Conservation (phyloP, 371 early-diverging fungal genomes). For the Phascolomyces articulosus region DNA sequence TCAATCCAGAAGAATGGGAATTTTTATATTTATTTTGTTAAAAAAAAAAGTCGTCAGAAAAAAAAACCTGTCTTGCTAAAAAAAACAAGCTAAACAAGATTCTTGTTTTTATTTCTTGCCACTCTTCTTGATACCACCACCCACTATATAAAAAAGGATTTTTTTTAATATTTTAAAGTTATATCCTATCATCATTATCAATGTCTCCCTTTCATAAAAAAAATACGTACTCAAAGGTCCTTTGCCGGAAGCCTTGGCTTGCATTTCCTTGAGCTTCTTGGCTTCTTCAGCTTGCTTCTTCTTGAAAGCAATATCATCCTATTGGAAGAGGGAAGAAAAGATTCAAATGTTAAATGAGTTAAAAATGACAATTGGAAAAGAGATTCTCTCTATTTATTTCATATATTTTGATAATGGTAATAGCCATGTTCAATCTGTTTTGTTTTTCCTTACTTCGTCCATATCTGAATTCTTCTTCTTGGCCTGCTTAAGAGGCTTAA, state of each 20-base stretch:
- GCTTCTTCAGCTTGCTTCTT: conserved; percentile 84
- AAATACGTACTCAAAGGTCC: conserved; percentile 76
- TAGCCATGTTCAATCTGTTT: not conserved
- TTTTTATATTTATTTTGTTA: too few relatives aligned
- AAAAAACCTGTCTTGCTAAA: not conserved
- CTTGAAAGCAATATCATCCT: conserved; percentile 52
- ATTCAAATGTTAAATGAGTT: too few relatives aligned
- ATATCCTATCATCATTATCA: not conserved
- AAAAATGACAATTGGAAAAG: too few relatives aligned
- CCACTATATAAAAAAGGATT: conserved; percentile 36
- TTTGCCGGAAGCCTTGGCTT: conserved; percentile 76
- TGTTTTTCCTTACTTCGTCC: conserved; percentile 15
- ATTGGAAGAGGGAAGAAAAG: too few relatives aligned
- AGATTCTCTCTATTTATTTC: too few relatives aligned
- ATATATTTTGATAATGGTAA: too few relatives aligned
- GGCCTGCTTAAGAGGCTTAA: conserved; percentile 30
- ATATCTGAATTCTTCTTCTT: conserved; percentile 24
- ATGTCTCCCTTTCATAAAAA: not conserved
- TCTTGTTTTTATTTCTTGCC: conserved; percentile 68
- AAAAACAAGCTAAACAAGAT: not conserved
- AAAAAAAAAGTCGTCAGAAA: too few relatives aligned
- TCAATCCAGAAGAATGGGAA: too few relatives aligned
- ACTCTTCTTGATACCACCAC: conserved; percentile 82
- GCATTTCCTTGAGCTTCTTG: conserved; percentile 80
- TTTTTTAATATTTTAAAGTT: conserved; percentile 4